Conservation (phyloP, 768 basidiomycete species). For the Tulasnella sp. region DNA sequence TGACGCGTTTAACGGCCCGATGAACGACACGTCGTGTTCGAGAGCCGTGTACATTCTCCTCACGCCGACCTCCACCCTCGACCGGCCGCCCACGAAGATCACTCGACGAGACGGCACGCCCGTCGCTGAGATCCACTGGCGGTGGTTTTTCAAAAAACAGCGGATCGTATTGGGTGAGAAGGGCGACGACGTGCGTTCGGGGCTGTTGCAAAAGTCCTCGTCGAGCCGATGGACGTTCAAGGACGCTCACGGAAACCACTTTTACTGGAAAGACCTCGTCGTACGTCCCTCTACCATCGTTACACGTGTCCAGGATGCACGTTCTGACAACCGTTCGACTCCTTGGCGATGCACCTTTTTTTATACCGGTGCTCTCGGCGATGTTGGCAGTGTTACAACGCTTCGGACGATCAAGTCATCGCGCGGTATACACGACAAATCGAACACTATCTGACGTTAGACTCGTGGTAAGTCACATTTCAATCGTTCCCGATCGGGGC, state of each 20-base stretch:
- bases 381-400: neutral
- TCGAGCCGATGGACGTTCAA: neutral
- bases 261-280: constrained; percentile 1
- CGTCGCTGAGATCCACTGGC: neutral
- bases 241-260: neutral
- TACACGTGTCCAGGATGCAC: neutral
- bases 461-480: neutral
- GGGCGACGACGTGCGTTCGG: neutral
- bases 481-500: neutral
- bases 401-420: neutral
- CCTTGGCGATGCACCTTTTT: neutral
- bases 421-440: neutral
- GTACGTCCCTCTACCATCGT: neutral
- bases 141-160: neutral
- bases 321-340: neutral
- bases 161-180: neutral
- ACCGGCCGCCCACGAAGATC: neutral
- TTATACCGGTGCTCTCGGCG: neutral
- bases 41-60: neutral
- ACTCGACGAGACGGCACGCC: neutral
- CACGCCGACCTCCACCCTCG: neutral
- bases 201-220: neutral
- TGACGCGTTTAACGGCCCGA: neutral
- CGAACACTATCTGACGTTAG: neutral
- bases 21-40: neutral